These are phyloP conservation scores for Aphanomyces astaci DNA, from an alignment of 352 stramenopile species.

Conservation along the genomic window DNA sequence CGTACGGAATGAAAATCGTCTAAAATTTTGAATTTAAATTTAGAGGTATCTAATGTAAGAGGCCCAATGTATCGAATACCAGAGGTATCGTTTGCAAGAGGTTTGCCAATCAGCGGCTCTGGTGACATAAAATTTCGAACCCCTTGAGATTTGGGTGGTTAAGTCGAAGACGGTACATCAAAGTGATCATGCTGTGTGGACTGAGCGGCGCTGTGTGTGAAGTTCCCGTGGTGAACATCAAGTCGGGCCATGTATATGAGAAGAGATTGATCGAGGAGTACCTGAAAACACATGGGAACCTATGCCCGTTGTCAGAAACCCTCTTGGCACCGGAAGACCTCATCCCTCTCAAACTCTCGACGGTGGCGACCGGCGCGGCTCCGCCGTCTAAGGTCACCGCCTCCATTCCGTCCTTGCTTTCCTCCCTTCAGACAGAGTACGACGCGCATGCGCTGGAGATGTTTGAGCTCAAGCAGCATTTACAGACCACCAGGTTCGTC, in stretches of 20 bases:
- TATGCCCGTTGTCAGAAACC: constrained; percentile 23
- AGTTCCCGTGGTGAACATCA: constrained; percentile 75
- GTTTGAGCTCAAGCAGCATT: constrained; percentile 89
- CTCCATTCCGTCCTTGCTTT: constrained; percentile 51
- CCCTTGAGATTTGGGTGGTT: constrained; percentile 2
- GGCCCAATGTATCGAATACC: background rate
- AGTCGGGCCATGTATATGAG: constrained; percentile 84
- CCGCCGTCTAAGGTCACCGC: constrained; percentile 29
- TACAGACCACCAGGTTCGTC: constrained; percentile 85
- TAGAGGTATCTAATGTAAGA: no score
- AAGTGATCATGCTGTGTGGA: constrained; percentile 55
- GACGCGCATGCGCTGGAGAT: constrained; percentile 92
- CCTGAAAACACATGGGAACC: constrained; percentile 30
- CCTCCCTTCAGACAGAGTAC: constrained; percentile 89
- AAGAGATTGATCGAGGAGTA: constrained; percentile 80
- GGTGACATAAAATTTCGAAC: background rate
- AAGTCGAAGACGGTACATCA: background rate
- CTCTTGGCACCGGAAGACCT: constrained; percentile 39
- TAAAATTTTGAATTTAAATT: no score
- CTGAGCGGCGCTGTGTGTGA: constrained; percentile 74
- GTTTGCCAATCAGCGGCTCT: constrained; percentile 19
- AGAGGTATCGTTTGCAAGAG: background rate
- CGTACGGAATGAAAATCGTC: no score
- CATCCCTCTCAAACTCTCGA: constrained; percentile 42
- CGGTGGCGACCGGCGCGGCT: constrained; percentile 3